Percentiles rank a stretch among this genome's conserved stretches.
Conservation (phyloP, 2,329 filamentous ascomycete species). For the Mariannaea sp. region DNA sequence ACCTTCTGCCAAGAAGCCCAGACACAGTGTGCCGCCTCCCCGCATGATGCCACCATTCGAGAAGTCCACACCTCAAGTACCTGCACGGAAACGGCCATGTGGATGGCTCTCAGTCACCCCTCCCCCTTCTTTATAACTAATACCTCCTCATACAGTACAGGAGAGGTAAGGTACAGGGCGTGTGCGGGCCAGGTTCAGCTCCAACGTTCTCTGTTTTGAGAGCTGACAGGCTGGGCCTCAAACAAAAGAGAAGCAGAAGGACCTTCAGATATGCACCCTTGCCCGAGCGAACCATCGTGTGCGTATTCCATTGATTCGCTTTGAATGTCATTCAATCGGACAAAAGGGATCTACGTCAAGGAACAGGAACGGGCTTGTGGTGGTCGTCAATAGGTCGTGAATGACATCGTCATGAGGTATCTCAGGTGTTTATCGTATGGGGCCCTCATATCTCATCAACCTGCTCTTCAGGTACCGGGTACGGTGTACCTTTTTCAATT, state of each 20-base stretch:
- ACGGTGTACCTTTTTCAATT: conserved; percentile 7
- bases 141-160: neutral
- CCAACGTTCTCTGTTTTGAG: conserved; percentile 11
- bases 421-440: neutral
- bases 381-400: conserved; percentile 5
- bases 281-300: neutral
- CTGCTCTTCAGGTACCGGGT: neutral
- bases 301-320: neutral
- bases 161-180: neutral
- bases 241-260: conserved; percentile 7
- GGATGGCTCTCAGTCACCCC: conserved; percentile 11
- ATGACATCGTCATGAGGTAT: conserved; percentile 12
- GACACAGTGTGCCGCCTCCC: conserved; percentile 35
- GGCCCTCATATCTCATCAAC: neutral
- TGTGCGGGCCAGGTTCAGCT: conserved; percentile 2
- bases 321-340: conserved; percentile 8
- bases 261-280: neutral
- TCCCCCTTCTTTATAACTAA: too few relatives aligned
- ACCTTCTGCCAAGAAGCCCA: conserved; percentile 13
- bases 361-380: conserved; percentile 1
- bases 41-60: conserved; percentile 35
- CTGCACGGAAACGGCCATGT: conserved; percentile 28
- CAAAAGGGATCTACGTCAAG: conserved; percentile 3
- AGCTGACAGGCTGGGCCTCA: conserved; percentile 4
- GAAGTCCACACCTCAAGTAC: conserved; percentile 11